Percentiles rank a stretch among this genome's conserved stretches.
These are phyloP conservation scores for Blakeslea trispora DNA, from an alignment of 371 early-diverging fungal species.

Conservation along the genomic window DNA sequence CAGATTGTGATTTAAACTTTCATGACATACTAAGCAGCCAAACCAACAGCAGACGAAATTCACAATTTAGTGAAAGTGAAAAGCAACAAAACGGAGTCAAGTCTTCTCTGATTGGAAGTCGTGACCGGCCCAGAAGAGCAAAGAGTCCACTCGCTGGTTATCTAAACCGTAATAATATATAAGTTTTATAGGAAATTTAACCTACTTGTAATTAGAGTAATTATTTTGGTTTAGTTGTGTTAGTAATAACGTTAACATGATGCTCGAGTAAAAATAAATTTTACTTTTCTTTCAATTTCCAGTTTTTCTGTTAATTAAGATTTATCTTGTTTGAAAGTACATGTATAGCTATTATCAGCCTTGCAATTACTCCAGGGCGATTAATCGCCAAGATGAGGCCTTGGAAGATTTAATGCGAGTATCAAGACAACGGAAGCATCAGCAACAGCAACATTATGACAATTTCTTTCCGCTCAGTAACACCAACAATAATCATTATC, in stretches of 20 bases:
- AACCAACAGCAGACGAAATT: constrained; percentile 7
- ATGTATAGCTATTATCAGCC: background rate
- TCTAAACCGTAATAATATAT: constrained; percentile 19
- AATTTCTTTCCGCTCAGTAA: background rate
- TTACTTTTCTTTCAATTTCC: background rate
- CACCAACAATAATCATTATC: background rate
- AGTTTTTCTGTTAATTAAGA: background rate
- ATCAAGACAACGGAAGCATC: constrained; percentile 4
- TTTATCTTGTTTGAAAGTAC: constrained; percentile 1
- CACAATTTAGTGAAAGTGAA: background rate
- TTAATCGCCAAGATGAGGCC: constrained; percentile 10
- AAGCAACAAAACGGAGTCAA: constrained; percentile 5
- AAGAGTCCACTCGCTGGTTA: constrained; percentile 23
- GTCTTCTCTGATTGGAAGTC: constrained; percentile 21
- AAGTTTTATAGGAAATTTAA: background rate
- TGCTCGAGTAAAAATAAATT: background rate
- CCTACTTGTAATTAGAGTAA: background rate
- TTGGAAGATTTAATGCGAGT: constrained; percentile 6
- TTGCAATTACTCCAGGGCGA: background rate
- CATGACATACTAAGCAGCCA: constrained; percentile 13
- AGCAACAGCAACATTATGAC: background rate
- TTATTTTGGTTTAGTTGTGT: background rate
- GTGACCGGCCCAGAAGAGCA: constrained; percentile 19
- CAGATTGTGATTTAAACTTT: background rate
- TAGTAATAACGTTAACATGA: background rate